Percentiles rank a stretch among this genome's conserved stretches.
Conservation (phyloP, 2,329 filamentous ascomycete species). For the Cladosporium sphaerospermum region DNA sequence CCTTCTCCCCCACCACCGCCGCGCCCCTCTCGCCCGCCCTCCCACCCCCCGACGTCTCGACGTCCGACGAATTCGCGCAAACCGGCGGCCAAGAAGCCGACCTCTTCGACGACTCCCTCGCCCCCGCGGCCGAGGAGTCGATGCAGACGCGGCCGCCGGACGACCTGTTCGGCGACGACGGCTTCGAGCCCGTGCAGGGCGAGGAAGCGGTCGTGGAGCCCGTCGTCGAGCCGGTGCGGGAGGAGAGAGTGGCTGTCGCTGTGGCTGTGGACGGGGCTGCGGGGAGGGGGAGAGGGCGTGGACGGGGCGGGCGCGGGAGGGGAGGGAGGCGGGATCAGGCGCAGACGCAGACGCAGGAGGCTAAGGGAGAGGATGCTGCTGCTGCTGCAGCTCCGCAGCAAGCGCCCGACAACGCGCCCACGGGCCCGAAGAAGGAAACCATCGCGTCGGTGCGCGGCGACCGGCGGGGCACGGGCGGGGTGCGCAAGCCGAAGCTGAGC, state of each 20-base stretch:
- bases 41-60: conserved; percentile 19
- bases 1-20: conserved; percentile 3
- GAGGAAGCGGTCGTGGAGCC: conserved; percentile 35
- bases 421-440: conserved; percentile 17
- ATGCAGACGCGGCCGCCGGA: conserved; percentile 46
- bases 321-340: conserved; percentile 14
- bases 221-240: conserved; percentile 12
- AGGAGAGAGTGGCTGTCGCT: conserved; percentile 2
- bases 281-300: conserved; percentile 13
- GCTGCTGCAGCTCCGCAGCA: conserved; percentile 4
- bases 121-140: conserved; percentile 35
- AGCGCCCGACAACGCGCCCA: conserved; percentile 20
- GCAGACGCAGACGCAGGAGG: conserved; percentile 3
- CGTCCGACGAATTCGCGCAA: conserved; percentile 27
- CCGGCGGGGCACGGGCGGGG: conserved; percentile 31
- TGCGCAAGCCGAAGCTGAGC: conserved; percentile 52
- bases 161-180: conserved; percentile 46
- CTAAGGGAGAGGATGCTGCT: conserved; percentile 6
- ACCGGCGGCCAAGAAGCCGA: conserved; percentile 29
- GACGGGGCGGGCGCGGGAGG: conserved; percentile 19
- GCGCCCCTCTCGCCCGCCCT: conserved; percentile 8
- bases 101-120: conserved; percentile 30
- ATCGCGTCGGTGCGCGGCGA: conserved; percentile 29
- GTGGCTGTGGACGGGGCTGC: neutral
- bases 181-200: conserved; percentile 36